Percentiles rank a stretch among this genome's conserved stretches.
These are phyloP conservation scores for Garcileccinum viscosum DNA, from an alignment of 1,284 basidiomycete genomes.

Conservation along the genomic window DNA sequence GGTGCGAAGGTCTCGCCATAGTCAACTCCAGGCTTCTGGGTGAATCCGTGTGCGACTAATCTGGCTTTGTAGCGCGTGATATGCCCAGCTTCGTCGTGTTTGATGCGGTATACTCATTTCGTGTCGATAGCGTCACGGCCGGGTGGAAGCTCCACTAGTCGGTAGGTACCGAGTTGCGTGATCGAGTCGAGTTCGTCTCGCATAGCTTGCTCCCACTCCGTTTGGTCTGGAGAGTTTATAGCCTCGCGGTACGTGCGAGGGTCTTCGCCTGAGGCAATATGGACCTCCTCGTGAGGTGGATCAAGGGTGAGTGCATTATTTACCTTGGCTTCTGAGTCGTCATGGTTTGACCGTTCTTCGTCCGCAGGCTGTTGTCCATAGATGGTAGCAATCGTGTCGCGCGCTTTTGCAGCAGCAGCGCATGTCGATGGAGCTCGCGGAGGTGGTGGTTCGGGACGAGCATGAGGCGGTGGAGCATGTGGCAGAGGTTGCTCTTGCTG, in stretches of 20 bases:
- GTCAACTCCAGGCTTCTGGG: no score
- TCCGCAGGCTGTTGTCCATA: neutral
- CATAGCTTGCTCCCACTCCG: no score
- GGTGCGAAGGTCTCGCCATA: no score
- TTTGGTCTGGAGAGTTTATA: no score
- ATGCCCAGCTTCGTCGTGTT: no score
- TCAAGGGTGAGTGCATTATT: neutral
- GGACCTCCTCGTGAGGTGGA: neutral
- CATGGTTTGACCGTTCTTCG: neutral
- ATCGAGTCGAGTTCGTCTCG: neutral
- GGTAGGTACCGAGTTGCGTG: neutral
- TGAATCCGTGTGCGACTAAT: no score
- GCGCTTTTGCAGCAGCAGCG: neutral
- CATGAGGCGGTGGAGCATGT: neutral
- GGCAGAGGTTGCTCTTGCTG: no score
- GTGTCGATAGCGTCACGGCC: no score
- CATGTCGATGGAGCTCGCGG: neutral
- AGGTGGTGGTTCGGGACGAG: neutral
- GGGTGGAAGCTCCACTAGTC: no score
- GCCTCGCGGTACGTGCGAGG: neutral
- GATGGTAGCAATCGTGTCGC: no score
- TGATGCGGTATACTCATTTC: no score
- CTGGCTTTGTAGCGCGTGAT: no score
- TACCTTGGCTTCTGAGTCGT: neutral
- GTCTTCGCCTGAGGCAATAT: neutral